Evolutionary conservation across 2,329 filamentous ascomycete genomes (phyloP).

Genomic region (Fusarium hainanense): DNA sequence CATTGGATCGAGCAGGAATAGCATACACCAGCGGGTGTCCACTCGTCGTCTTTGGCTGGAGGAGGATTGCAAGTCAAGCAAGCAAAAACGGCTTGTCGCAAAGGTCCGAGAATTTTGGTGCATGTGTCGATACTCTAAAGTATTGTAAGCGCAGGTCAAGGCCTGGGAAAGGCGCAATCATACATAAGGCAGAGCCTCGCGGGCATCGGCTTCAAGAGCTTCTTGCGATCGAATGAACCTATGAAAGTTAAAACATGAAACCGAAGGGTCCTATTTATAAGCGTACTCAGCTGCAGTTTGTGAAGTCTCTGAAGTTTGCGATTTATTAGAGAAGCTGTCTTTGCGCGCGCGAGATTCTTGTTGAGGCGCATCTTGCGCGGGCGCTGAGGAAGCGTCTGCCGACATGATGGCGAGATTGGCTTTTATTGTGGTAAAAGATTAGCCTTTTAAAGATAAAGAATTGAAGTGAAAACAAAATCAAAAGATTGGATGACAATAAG

Average conservation of each 20-base stretch:
- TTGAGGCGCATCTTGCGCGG: constrained; percentile 38
- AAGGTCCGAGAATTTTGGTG: constrained; percentile 86
- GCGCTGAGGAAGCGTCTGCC: constrained; percentile 53
- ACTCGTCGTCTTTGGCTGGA: constrained; percentile 65
- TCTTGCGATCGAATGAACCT: constrained; percentile 92
- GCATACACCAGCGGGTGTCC: constrained; percentile 80
- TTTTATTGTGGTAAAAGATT: background rate
- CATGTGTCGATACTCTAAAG: constrained; percentile 89
- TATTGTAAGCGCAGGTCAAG: constrained; percentile 35
- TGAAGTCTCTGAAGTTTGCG: constrained; percentile 68
- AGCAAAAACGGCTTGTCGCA: constrained; percentile 90
- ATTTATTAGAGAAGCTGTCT: constrained; percentile 69
- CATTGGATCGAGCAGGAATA: constrained; percentile 98
- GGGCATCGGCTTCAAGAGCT: constrained; percentile 91
- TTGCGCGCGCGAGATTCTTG: constrained; percentile 54
- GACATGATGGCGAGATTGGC: constrained; percentile 45
- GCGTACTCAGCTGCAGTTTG: constrained; percentile 78
- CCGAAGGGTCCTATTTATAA: rapidly evolving
- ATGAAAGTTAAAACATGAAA: background rate
- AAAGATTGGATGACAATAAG: constrained; percentile 6
- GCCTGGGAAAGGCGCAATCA: constrained; percentile 44
- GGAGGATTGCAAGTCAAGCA: constrained; percentile 94
- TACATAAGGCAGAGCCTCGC: constrained; percentile 93
- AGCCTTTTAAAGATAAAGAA: background rate
- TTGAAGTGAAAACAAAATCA: background rate